Conservation (phyloP, 495 filamentous ascomycete genomes). For the Cercophora sp. region DNA sequence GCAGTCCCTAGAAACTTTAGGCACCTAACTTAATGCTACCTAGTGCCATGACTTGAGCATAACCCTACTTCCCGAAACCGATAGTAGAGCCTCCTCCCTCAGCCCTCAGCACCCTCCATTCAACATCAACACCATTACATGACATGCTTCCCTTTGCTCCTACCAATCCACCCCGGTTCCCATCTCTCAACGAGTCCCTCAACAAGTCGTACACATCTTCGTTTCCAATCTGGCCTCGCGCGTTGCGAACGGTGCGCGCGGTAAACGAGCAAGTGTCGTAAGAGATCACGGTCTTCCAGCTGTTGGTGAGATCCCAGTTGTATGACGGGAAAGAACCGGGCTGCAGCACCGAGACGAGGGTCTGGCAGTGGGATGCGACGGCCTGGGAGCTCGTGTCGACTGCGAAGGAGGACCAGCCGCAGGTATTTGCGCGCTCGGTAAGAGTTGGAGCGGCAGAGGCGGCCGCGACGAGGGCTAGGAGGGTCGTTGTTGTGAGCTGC, state of each 20-base stretch:
- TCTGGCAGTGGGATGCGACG: constrained; percentile 1
- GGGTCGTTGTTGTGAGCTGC: not conserved
- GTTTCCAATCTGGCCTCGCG: not conserved
- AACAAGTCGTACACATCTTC: constrained; percentile 5
- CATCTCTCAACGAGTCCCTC: not conserved
- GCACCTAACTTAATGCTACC: too few species aligned
- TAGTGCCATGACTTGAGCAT: too few species aligned
- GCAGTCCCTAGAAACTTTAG: too few species aligned
- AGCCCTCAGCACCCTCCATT: constrained; percentile 3
- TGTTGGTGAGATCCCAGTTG: not conserved
- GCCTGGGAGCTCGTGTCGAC: not conserved
- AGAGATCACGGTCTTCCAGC: not conserved
- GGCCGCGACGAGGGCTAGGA: not conserved
- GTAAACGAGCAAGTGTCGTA: constrained; percentile 1
- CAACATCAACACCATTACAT: constrained; percentile 4
- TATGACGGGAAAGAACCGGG: not conserved
- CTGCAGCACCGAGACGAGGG: not conserved
- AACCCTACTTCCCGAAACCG: constrained; percentile 9
- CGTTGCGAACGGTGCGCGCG: not conserved
- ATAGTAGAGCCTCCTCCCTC: not conserved
- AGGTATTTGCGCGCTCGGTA: not conserved
- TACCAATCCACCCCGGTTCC: not conserved
- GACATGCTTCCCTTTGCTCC: constrained; percentile 1
- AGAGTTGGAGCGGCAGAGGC: not conserved
- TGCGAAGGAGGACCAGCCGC: constrained; percentile 2